phyloP scores from a whole-genome alignment of 1,284 basidiomycete genomes.

The Sutorius eximius region DNA sequence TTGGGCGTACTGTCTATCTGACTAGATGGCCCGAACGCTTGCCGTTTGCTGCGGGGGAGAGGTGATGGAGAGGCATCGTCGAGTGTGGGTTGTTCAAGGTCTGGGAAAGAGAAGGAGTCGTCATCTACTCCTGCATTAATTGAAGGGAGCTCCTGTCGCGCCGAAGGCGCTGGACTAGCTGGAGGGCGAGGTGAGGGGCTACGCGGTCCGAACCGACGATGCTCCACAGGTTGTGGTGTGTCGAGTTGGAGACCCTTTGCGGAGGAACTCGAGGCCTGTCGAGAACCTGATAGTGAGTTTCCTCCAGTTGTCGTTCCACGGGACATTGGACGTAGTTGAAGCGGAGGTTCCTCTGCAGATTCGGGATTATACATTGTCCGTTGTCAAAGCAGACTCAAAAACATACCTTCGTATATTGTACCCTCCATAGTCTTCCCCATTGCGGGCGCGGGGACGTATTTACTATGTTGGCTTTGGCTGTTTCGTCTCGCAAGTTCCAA shows the following conservation, averaged over 20 bases:
- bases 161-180: slow-evolving; percentile 36
- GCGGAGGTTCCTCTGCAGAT: slow-evolving; percentile 58
- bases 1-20: slow-evolving; percentile 53
- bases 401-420: slow-evolving; percentile 72
- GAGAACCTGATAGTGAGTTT: slow-evolving; percentile 42
- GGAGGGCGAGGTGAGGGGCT: slow-evolving; percentile 66
- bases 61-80: slow-evolving; percentile 40
- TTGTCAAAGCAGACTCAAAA: slow-evolving; percentile 1
- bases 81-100: slow-evolving; percentile 29
- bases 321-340: slow-evolving; percentile 52
- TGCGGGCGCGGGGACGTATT: slow-evolving; percentile 38
- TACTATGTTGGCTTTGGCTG: slow-evolving; percentile 69
- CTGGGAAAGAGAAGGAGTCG: slow-evolving; percentile 39
- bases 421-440: slow-evolving; percentile 54
- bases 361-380: background rate
- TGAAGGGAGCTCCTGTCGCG: slow-evolving; percentile 37
- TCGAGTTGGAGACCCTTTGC: slow-evolving; percentile 32
- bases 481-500: slow-evolving; percentile 79
- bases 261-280: slow-evolving; percentile 37
- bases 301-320: slow-evolving; percentile 45
- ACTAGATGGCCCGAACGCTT: slow-evolving; percentile 53
- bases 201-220: slow-evolving; percentile 68
- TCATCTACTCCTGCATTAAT: slow-evolving; percentile 45
- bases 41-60: slow-evolving; percentile 67
- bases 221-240: slow-evolving; percentile 47